phyloP scores from a whole-genome alignment of 176 grass and related monocot species.

The Carex cristatella region DNA sequence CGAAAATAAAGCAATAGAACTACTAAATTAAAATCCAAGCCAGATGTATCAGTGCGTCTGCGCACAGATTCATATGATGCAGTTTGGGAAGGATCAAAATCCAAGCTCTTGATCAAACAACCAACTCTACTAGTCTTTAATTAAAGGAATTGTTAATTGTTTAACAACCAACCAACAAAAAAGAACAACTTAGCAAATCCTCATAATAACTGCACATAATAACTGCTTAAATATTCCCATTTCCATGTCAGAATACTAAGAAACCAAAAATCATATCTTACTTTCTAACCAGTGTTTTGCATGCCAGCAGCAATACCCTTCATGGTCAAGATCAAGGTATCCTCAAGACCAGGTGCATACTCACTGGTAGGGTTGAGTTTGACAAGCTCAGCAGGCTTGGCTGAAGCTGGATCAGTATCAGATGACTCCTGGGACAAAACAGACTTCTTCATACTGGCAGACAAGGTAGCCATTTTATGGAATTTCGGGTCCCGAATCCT shows the following conservation, averaged over 20 bases:
- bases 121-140: neutral
- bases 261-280: neutral
- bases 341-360: slow-evolving; percentile 57
- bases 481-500: slow-evolving; percentile 42
- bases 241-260: neutral
- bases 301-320: slow-evolving; percentile 80
- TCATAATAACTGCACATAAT: neutral
- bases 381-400: slow-evolving; percentile 37
- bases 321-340: slow-evolving; percentile 85
- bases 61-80: neutral
- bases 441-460: slow-evolving; percentile 22
- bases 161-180: neutral
- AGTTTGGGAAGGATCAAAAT: neutral
- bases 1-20: neutral
- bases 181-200: neutral
- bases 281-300: slow-evolving; percentile 69
- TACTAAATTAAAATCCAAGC: neutral
- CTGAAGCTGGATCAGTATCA: slow-evolving; percentile 6
- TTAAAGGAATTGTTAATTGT: neutral
- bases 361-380: slow-evolving; percentile 51
- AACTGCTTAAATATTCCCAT: neutral
- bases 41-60: neutral
- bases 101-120: neutral
- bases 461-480: slow-evolving; percentile 2
- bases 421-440: slow-evolving; percentile 36